Base-by-base conservation (phyloP, 768 basidiomycete species). In the Leccinum longicurvipes region DNA sequence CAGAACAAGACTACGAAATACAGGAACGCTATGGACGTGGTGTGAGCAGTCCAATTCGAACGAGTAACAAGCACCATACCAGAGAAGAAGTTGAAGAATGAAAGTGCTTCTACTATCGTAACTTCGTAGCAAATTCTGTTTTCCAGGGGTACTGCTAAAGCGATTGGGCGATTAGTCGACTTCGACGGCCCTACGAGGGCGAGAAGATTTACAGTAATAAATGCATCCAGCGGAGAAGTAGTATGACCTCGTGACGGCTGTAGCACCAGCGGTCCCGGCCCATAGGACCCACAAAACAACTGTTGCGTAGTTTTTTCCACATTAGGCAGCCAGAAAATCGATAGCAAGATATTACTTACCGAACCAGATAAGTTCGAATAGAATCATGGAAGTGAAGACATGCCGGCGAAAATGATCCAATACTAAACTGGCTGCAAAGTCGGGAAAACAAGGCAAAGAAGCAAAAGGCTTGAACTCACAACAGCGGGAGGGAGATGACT, bases 291-390 rank as follows among this genome's bases (percentile, higher is more conserved):
- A 68, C 47, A 72, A 45, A 11, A 63, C 0, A 10, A 65, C 68
- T 64, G 55, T 5, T 3, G 29, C 6, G 21, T 7, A 21, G 39
- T 46, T 58, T 29, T 44, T 25, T 25, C 36, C 19, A 46, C 1
- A 39, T 55, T 51, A 56, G 51, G 47, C 6, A 36, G 4, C n/a
- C 4, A 39, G 8, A 36, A 23, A 34, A 3, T 4, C 1, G 10
- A 14, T 10, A 25, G 32, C 17, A 4, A 15, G 6, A 1, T 14
- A n/a, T 47, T 9, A 68, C 64, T 44, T 28, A 70, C 69, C 57
- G 51, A 64, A 60, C 68, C 60, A 72, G 19, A 59, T n/a, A 25
- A 63, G 47, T 56, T 71, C 62, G 11, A 68, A 68, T n/a, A 61
- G 12, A 7, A 71, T 42, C 55, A 45, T 64, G 2, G 67, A 65